phyloP scores from a whole-genome alignment of 2,329 filamentous ascomycete species.

The Aureobasidium namibiae region DNA sequence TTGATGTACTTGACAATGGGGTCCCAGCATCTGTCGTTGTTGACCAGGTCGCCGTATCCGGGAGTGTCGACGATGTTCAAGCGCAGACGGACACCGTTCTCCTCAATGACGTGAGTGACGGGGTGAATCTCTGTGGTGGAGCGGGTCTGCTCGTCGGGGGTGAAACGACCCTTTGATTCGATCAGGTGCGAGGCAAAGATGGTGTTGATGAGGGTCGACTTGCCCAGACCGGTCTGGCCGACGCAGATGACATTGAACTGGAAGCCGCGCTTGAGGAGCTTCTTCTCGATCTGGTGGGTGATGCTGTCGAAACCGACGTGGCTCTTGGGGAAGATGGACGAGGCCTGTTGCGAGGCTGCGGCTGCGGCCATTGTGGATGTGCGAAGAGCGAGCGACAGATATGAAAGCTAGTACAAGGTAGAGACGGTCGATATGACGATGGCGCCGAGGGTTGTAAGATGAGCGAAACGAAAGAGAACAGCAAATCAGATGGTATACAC shows the following conservation, averaged over 20 bases:
- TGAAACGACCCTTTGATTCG: slow-evolving; percentile 92
- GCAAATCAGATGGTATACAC: slow-evolving; percentile 9
- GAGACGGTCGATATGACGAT: neutral
- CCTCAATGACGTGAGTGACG: slow-evolving; percentile 97
- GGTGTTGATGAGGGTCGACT: slow-evolving; percentile 99
- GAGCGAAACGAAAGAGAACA: neutral
- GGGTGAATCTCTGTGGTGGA: slow-evolving; percentile 97
- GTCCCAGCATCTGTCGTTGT: slow-evolving; percentile 99
- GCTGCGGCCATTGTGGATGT: slow-evolving; percentile 52
- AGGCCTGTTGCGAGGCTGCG: slow-evolving; percentile 39
- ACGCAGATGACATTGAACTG: slow-evolving; percentile 99
- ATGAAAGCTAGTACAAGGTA: neutral
- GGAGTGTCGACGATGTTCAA: slow-evolving; percentile 99
- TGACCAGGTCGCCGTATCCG: slow-evolving; percentile 96
- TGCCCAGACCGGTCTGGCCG: slow-evolving; percentile 98
- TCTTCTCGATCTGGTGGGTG: slow-evolving; percentile 98
- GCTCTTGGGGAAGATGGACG: slow-evolving; percentile 74
- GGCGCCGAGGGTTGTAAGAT: neutral
- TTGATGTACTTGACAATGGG: slow-evolving; percentile 99
- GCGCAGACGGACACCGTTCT: slow-evolving; percentile 94
- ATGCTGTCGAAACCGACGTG: slow-evolving; percentile 99
- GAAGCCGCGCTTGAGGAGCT: slow-evolving; percentile 98
- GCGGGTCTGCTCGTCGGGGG: slow-evolving; percentile 86
- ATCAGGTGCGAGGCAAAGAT: slow-evolving; percentile 99
- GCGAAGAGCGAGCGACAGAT: slow-evolving; percentile 3